Evolutionary conservation across 805 yeast genomes (phyloP).

Genomic region (Dipodascus geniculatus): DNA sequence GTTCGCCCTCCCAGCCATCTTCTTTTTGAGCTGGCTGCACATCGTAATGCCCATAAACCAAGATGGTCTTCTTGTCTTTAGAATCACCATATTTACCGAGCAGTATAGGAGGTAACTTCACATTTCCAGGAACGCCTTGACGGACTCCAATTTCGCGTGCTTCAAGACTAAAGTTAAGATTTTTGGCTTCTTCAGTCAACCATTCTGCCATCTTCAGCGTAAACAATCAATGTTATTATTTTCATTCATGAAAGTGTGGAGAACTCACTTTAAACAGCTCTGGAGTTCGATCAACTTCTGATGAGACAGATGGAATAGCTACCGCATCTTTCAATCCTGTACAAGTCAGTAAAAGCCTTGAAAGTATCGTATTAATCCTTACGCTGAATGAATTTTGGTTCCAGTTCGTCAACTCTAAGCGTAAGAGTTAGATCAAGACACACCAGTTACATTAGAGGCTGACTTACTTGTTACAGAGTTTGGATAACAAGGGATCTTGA

Average conservation of each 20-base stretch:
- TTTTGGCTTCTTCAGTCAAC: slow-evolving; percentile 53
- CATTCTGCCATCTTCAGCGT: slow-evolving; percentile 87
- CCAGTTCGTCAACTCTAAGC: slow-evolving; percentile 29
- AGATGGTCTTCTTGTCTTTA: slow-evolving; percentile 61
- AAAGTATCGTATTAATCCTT: slow-evolving; percentile 2
- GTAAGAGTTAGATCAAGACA: background rate
- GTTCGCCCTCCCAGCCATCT: slow-evolving; percentile 95
- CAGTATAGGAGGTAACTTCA: slow-evolving; percentile 89
- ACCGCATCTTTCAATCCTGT: slow-evolving; percentile 70
- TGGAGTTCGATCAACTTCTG: slow-evolving; percentile 81
- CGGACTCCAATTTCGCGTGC: slow-evolving; percentile 77
- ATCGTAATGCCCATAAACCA: slow-evolving; percentile 94
- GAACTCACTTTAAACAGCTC: background rate
- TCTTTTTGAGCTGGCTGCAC: slow-evolving; percentile 91
- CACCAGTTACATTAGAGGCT: background rate
- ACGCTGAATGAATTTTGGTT: slow-evolving; percentile 45
- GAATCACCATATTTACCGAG: slow-evolving; percentile 86
- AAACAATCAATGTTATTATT: slow-evolving; percentile 9
- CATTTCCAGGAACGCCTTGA: slow-evolving; percentile 44
- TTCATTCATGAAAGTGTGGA: background rate
- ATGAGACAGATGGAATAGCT: slow-evolving; percentile 88
- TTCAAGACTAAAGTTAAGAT: slow-evolving; percentile 69
- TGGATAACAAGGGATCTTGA: background rate
- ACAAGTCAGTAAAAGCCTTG: too few species aligned
- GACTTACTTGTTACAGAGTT: background rate